These are phyloP conservation scores for Epichloe festucae DNA, from an alignment of 2,329 filamentous ascomycete species.

Conservation along the genomic window DNA sequence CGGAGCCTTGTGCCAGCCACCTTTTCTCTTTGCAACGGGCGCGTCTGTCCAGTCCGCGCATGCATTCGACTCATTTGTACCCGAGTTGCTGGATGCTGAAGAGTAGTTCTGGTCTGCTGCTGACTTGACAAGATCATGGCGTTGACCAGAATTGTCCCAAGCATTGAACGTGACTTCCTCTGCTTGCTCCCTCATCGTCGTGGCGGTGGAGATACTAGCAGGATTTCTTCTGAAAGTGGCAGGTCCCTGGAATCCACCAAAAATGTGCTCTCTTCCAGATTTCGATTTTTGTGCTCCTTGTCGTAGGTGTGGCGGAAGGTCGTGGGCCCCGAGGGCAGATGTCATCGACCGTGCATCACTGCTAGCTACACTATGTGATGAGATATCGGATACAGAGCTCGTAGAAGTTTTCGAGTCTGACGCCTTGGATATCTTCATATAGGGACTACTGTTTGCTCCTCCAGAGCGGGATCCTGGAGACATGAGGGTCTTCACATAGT, in stretches of 20 bases:
- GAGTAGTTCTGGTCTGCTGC: slow-evolving; percentile 9
- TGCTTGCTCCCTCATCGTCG: slow-evolving; percentile 12
- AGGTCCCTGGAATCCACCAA: background rate
- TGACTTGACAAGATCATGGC: slow-evolving; percentile 11
- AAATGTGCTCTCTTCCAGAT: background rate
- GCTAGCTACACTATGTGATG: background rate
- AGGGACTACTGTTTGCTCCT: background rate
- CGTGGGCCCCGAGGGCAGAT: background rate
- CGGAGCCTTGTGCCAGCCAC: slow-evolving; percentile 14
- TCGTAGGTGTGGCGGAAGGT: slow-evolving; percentile 1
- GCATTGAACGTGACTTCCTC: slow-evolving; percentile 14
- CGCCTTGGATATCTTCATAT: background rate
- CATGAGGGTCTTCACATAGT: background rate
- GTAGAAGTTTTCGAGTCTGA: background rate
- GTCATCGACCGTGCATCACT: background rate
- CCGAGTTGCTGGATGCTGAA: slow-evolving; percentile 2
- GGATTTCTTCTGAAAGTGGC: background rate
- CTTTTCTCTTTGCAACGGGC: slow-evolving; percentile 1
- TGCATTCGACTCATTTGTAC: background rate
- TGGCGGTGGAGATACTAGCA: slow-evolving; percentile 18
- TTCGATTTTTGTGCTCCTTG: background rate
- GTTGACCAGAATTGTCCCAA: slow-evolving; percentile 17
- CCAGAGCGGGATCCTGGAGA: background rate
- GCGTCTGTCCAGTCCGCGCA: background rate
- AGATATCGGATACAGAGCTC: background rate